Evolutionary conservation across 2,329 filamentous ascomycete species (phyloP), one percentile per base, ranked within the genome.

Genomic region (Penicillium sp.): DNA sequence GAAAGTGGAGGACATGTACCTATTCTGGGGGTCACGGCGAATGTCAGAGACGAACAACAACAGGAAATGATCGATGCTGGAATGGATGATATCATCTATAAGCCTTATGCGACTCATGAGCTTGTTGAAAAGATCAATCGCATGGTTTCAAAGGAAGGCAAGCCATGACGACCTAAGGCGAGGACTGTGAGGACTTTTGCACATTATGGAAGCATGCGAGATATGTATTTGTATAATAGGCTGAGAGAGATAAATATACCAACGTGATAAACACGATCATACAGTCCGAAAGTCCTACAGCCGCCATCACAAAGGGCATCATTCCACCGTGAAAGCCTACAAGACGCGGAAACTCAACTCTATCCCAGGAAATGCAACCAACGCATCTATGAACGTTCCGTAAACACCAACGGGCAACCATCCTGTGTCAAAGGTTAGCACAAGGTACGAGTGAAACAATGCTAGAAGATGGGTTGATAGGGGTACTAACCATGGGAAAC

Each of bases 21-120:
- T 1, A 65, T 76, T 2, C 61, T 76, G 9, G 73, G 74, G 2
- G 72, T 76, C 10, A 93, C 89, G 38, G 90, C 90, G 2, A 93
- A 93, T 73, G 89, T 89, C 38, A 80, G 90, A 69, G 83, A 84
- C 5, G 88, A 91, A 77, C 89, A 93, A 73, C 87, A 91, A 58
- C 82, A 84, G 63, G 86, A 83, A 63, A 89, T 90, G 54, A 84
- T 89, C 69, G 80, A 83, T 55, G 87, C 88, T 23, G 89, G 89
- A 38, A 91, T 93, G 78, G 87, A 91, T 72, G 87, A 88, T 73
- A 85, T 92, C 43, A 89, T 93, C 37, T 87, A 88, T 1, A 93
- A 93, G 70, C 90, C 90, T 4, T 93, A 93, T 70, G 83, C 86
- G n/a, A 86, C 90, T 52, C 82, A 82, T n/a, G 86, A 90, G 55